A percentile compares a stretch with the other conserved stretches of the same genome.
Evolutionary conservation across 768 basidiomycete species (phyloP).

Genomic region (Termitomyces sp.): DNA sequence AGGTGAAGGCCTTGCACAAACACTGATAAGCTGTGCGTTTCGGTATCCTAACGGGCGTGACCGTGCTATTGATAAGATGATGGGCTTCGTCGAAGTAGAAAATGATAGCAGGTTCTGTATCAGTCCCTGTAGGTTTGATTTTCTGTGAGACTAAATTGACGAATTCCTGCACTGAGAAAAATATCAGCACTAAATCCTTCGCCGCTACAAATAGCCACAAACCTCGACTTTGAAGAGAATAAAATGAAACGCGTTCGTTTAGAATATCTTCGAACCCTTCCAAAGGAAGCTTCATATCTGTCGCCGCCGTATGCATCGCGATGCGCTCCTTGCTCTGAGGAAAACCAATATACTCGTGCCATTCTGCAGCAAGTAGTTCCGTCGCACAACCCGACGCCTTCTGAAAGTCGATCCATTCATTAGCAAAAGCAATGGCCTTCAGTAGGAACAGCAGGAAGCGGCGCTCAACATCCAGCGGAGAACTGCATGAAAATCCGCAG

Average conservation of each 20-base stretch:
- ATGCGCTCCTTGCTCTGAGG: not conserved
- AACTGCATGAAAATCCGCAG: too few species aligned
- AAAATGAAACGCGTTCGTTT: not conserved
- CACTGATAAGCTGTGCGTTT: not conserved
- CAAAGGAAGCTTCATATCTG: not conserved
- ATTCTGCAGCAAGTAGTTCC: not conserved
- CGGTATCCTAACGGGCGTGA: not conserved
- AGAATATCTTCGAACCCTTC: not conserved
- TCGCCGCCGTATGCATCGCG: not conserved
- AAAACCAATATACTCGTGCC: not conserved
- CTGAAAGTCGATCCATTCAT: not conserved
- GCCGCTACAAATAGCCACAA: not conserved
- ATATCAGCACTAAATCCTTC: not conserved
- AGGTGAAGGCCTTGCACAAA: too few species aligned
- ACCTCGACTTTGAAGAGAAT: not conserved
- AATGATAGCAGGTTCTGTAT: not conserved
- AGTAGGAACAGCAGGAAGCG: not conserved
- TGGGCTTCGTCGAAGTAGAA: conserved; percentile 1
- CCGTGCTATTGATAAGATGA: not conserved
- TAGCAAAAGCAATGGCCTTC: not conserved
- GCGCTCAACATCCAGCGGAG: not conserved
- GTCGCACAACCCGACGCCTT: not conserved
- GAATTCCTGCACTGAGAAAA: not conserved
- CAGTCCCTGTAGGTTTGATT: not conserved
- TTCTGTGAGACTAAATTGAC: not conserved